A percentile compares a stretch with the other conserved stretches of the same genome.
These are phyloP conservation scores for Kodamaea jinghongensis DNA, from an alignment of 805 yeast species.

Conservation along the genomic window DNA sequence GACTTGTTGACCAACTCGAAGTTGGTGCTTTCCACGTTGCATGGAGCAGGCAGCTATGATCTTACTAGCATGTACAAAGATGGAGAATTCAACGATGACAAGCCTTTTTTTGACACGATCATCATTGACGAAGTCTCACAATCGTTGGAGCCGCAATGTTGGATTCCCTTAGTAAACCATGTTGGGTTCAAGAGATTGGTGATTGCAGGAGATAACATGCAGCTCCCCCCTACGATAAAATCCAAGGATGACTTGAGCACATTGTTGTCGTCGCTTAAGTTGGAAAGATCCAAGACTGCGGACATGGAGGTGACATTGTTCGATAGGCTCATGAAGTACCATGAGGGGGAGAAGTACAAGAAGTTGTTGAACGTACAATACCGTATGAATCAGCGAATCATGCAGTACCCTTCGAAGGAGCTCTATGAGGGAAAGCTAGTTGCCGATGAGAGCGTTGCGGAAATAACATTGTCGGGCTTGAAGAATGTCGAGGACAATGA, in stretches of 20 bases:
- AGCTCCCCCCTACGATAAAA: constrained; percentile 87
- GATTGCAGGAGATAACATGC: constrained; percentile 91
- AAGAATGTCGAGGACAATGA: constrained; percentile 44
- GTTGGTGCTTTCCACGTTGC: constrained; percentile 80
- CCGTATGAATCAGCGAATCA: constrained; percentile 77
- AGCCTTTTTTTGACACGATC: constrained; percentile 65
- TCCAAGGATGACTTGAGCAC: constrained; percentile 29
- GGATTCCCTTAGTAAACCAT: constrained; percentile 85
- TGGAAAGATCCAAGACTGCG: constrained; percentile 34
- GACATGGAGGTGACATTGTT: constrained; percentile 68
- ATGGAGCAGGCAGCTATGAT: constrained; percentile 79
- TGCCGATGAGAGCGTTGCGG: constrained; percentile 60
- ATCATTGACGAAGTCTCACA: constrained; percentile 96
- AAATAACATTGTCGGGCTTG: constrained; percentile 54
- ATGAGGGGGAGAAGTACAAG: constrained; percentile 45
- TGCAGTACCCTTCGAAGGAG: constrained; percentile 70
- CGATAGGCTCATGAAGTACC: constrained; percentile 61
- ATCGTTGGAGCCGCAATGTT: constrained; percentile 90
- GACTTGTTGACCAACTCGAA: constrained; percentile 59
- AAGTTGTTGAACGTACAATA: constrained; percentile 74
- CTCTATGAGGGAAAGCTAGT: constrained; percentile 61
- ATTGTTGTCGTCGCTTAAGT: constrained; percentile 8
- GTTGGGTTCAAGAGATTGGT: constrained; percentile 55
- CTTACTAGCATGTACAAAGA: constrained; percentile 51
- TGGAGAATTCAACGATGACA: constrained; percentile 18